These are phyloP conservation scores for Peronospora destructor DNA, from an alignment of 352 stramenopile species.

Conservation along the genomic window DNA sequence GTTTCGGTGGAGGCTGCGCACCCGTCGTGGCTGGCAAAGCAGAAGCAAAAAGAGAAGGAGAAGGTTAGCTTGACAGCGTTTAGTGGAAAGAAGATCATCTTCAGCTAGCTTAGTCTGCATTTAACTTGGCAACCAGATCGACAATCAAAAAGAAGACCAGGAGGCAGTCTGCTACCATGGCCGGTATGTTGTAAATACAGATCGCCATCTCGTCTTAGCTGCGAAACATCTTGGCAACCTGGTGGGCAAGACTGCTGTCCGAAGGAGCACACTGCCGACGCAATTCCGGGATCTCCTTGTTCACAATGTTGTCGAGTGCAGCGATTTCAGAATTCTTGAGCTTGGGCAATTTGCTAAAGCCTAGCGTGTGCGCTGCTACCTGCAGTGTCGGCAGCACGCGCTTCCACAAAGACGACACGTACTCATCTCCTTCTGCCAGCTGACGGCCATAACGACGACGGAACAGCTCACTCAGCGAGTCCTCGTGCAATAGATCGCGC, in stretches of 20 bases:
- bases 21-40: conserved; percentile 77
- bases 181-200: conserved; percentile 2
- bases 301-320: conserved; percentile 86
- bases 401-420: conserved; percentile 91
- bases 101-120: conserved; percentile 31
- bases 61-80: conserved; percentile 62
- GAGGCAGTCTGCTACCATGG: conserved; percentile 8
- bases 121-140: conserved; percentile 10
- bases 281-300: conserved; percentile 83
- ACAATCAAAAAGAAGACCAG: conserved; percentile 12
- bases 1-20: conserved; percentile 31
- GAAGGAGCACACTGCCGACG: conserved; percentile 77
- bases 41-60: conserved; percentile 78
- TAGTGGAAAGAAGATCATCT: conserved; percentile 80
- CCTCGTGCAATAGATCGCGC: conserved; percentile 76
- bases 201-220: conserved; percentile 22
- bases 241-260: conserved; percentile 77
- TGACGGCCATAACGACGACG: conserved; percentile 90
- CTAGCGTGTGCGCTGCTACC: conserved; percentile 80
- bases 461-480: conserved; percentile 90
- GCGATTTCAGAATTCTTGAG: conserved; percentile 77
- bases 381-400: conserved; percentile 81
- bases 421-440: conserved; percentile 96
- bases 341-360: conserved; percentile 80
- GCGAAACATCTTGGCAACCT: conserved; percentile 82